These are phyloP conservation scores for Penicillium sp. DNA, from an alignment of 2,329 filamentous ascomycete genomes.

Conservation along the genomic window DNA sequence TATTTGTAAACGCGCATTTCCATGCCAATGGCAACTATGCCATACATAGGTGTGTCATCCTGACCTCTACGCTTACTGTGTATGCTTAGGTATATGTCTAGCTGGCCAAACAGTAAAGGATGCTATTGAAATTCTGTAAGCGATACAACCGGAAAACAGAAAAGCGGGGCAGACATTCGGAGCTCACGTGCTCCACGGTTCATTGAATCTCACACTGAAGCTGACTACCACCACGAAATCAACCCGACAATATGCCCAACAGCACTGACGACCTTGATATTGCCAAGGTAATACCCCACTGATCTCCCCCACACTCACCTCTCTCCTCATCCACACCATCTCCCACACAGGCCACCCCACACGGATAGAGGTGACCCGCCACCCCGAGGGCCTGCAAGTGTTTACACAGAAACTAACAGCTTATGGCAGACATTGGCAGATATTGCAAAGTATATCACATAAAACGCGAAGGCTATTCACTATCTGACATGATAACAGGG, in stretches of 20 bases:
- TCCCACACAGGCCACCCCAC: not conserved
- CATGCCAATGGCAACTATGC: too few relatives aligned
- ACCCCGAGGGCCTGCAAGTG: not conserved
- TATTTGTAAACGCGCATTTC: too few relatives aligned
- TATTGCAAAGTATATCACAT: slow-evolving; percentile 15
- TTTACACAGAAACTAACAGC: not conserved
- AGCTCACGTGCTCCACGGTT: not conserved
- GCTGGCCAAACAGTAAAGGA: too few relatives aligned
- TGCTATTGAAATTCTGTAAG: not conserved
- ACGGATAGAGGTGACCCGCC: not conserved
- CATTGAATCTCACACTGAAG: not conserved
- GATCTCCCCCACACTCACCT: not conserved
- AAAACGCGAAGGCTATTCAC: not conserved
- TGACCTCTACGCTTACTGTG: too few relatives aligned
- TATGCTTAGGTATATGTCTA: too few relatives aligned
- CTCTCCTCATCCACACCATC: not conserved
- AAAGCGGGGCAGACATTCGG: not conserved
- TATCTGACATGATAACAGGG: slow-evolving; percentile 11
- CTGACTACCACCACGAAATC: not conserved
- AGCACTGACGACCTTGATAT: slow-evolving; percentile 1
- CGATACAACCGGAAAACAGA: not conserved
- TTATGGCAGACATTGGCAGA: slow-evolving; percentile 17
- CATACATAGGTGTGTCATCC: too few relatives aligned
- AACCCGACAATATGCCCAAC: slow-evolving; percentile 1
- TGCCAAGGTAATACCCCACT: not conserved